A percentile compares a stretch with the other conserved stretches of the same genome.
phyloP scores from a whole-genome alignment of 148 eudicot genomes.

The Amaranthus cruentus region DNA sequence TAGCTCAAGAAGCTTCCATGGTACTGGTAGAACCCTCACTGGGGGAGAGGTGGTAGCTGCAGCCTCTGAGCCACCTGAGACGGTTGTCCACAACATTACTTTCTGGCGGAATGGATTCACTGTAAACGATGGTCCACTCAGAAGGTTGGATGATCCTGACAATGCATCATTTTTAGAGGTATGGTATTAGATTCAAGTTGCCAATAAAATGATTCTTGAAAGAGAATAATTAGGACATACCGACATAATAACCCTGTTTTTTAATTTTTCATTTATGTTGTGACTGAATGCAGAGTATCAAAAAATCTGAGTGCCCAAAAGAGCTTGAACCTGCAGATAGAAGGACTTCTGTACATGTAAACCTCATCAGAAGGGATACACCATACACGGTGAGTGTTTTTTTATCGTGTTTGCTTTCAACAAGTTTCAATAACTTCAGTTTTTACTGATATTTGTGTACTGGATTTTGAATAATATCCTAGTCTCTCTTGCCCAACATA shows the following conservation, averaged over 20 bases:
- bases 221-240: background rate
- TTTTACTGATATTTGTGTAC: background rate
- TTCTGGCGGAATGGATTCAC: conserved; percentile 94
- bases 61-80: conserved; percentile 69
- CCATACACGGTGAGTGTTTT: conserved; percentile 45
- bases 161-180: conserved; percentile 86
- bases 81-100: conserved; percentile 66
- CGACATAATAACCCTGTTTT: background rate
- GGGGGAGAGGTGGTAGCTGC: conserved; percentile 56
- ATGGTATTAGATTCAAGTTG: conserved; percentile 2
- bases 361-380: conserved; percentile 50
- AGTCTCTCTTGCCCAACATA: background rate
- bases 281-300: conserved; percentile 46
- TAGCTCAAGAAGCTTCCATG: conserved; percentile 74
- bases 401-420: background rate
- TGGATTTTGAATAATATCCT: background rate
- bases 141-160: conserved; percentile 88
- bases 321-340: conserved; percentile 63
- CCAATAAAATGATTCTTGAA: background rate
- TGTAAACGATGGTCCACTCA: conserved; percentile 77
- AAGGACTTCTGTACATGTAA: conserved; percentile 51
- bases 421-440: background rate
- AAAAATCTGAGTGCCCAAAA: conserved; percentile 53
- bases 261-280: background rate
- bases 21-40: conserved; percentile 70